Percentiles rank a stretch among this genome's conserved stretches.
These are phyloP conservation scores for Coniferiporia sulphurascens DNA, from an alignment of 1,284 basidiomycete species.

Conservation along the genomic window DNA sequence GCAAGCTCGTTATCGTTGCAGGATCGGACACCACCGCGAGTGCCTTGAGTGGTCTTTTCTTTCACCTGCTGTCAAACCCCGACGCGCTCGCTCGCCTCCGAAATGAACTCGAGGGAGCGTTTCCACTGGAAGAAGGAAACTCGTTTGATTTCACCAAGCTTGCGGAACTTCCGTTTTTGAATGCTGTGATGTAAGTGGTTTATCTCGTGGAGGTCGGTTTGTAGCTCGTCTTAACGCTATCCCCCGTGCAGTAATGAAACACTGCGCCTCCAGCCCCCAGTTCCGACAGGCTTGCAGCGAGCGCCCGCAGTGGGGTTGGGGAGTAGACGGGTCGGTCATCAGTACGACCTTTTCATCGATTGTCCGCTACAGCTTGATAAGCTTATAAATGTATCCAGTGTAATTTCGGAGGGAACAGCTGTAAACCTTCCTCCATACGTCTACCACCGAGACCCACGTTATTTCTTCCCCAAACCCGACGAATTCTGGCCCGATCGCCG, in stretches of 20 bases:
- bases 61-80: slow-evolving; percentile 31
- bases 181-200: slow-evolving; percentile 29
- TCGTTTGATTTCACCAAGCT: slow-evolving; percentile 19
- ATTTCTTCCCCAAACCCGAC: slow-evolving; percentile 38
- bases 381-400: slow-evolving; percentile 27
- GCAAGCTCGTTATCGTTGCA: slow-evolving; percentile 30
- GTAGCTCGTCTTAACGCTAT: not conserved
- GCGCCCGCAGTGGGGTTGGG: slow-evolving; percentile 5
- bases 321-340: slow-evolving; percentile 4
- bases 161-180: slow-evolving; percentile 28
- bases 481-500: slow-evolving; percentile 40
- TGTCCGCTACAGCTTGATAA: no score
- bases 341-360: not conserved
- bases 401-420: slow-evolving; percentile 44
- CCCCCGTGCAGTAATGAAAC: slow-evolving; percentile 6
- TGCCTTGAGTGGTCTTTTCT: slow-evolving; percentile 27
- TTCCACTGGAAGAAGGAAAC: slow-evolving; percentile 19
- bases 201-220: not conserved
- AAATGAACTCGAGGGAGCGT: slow-evolving; percentile 27
- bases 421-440: slow-evolving; percentile 44
- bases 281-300: slow-evolving; percentile 8
- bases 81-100: slow-evolving; percentile 23
- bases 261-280: slow-evolving; percentile 9
- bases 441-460: slow-evolving; percentile 36
- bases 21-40: slow-evolving; percentile 35